A percentile compares a stretch with the other conserved stretches of the same genome.
These are phyloP conservation scores for Lachnellula subtilissima DNA, from an alignment of 2,329 filamentous ascomycete genomes.

Conservation along the genomic window DNA sequence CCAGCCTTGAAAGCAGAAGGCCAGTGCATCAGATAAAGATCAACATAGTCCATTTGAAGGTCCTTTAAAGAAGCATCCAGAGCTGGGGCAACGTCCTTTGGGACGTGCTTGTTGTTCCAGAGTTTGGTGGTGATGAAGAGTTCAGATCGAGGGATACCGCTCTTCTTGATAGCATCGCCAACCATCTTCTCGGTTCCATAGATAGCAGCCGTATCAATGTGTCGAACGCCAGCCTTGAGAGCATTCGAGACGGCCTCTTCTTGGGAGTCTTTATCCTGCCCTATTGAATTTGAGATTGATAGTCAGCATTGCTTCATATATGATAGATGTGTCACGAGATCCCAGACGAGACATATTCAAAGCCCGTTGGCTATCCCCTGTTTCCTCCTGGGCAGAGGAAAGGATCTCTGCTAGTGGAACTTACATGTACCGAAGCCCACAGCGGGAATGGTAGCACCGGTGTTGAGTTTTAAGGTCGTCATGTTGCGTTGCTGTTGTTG, in stretches of 20 bases:
- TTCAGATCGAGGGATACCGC: slow-evolving; percentile 36
- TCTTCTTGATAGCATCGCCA: slow-evolving; percentile 38
- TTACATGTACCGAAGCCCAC: slow-evolving; percentile 38
- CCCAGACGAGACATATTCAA: too few relatives aligned
- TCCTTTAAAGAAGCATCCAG: slow-evolving; percentile 34
- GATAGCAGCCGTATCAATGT: slow-evolving; percentile 43
- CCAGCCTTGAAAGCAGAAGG: slow-evolving; percentile 31
- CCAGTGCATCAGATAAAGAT: slow-evolving; percentile 38
- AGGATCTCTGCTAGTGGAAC: too few relatives aligned
- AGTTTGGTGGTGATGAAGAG: slow-evolving; percentile 54
- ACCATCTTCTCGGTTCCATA: slow-evolving; percentile 43
- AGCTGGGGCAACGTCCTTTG: slow-evolving; percentile 31
- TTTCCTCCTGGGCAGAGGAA: too few relatives aligned
- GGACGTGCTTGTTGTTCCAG: slow-evolving; percentile 46
- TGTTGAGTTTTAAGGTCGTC: slow-evolving; percentile 34
- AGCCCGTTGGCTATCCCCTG: too few relatives aligned
- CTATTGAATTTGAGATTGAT: too few relatives aligned
- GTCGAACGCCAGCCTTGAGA: slow-evolving; percentile 33
- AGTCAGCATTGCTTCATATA: too few relatives aligned
- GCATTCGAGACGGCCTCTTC: slow-evolving; percentile 42
- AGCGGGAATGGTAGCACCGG: slow-evolving; percentile 38
- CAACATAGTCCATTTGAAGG: slow-evolving; percentile 36
- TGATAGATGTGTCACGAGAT: too few relatives aligned
- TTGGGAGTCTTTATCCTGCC: slow-evolving; percentile 40
- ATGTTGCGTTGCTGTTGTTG: slow-evolving; percentile 15